Percentiles rank a stretch among this genome's conserved stretches.
Evolutionary conservation across 1,139 yeast species (phyloP).

Genomic region (Blastobotrys ciferrii): DNA sequence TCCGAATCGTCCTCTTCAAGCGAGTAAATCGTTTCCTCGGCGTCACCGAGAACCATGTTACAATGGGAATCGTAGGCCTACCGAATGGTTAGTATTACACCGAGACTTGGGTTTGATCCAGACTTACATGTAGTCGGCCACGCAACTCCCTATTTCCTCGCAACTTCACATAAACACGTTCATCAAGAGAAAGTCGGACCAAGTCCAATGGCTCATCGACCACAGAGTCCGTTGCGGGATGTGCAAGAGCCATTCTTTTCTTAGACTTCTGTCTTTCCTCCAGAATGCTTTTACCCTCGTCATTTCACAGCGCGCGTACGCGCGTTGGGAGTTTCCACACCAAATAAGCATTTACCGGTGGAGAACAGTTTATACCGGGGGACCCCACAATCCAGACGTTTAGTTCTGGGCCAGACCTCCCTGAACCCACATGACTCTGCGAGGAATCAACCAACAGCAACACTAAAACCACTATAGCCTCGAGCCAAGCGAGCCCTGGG

Average conservation of each 20-base stretch:
- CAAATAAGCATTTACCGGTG: no score
- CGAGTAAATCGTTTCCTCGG: constrained; percentile 74
- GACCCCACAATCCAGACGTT: no score
- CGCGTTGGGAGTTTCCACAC: not conserved
- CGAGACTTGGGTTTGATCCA: not conserved
- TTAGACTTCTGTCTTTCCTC: not conserved
- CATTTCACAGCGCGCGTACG: not conserved
- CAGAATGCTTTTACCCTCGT: not conserved
- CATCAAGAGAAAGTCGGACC: constrained; percentile 83
- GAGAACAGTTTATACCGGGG: no score
- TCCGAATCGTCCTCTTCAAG: constrained; percentile 49
- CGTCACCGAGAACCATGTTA: constrained; percentile 92
- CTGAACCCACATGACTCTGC: no score
- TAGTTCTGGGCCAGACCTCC: no score
- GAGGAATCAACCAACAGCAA: no score
- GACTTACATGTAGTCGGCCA: constrained; percentile 73
- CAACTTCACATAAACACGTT: constrained; percentile 79
- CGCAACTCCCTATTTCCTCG: constrained; percentile 95
- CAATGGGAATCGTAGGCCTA: constrained; percentile 94
- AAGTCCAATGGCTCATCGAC: constrained; percentile 72
- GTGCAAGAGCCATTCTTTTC: constrained; percentile 2
- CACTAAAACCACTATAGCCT: no score
- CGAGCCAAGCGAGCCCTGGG: no score
- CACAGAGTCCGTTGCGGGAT: constrained; percentile 3
- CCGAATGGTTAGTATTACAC: constrained; percentile 12